Conservation (phyloP, 805 yeast species). For the Saccharomycopsis oosterbeekiorum region DNA sequence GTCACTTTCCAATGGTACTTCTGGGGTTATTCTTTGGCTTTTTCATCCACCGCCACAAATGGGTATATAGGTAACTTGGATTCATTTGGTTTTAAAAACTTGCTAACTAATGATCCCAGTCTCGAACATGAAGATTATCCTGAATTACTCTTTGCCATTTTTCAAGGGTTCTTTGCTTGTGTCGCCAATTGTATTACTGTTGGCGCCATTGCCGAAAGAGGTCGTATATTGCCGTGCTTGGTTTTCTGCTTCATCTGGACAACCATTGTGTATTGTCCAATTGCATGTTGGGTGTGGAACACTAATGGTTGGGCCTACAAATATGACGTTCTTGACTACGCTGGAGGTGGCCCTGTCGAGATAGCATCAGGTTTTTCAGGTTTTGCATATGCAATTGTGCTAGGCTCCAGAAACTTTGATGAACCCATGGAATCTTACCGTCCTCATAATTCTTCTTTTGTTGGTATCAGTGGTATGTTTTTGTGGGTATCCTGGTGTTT, state of each 20-base stretch:
- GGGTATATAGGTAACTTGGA: conserved; percentile 82
- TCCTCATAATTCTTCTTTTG: conserved; percentile 90
- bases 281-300: conserved; percentile 96
- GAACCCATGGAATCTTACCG: conserved; percentile 72
- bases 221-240: conserved; percentile 76
- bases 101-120: conserved; percentile 34
- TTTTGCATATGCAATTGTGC: conserved; percentile 68
- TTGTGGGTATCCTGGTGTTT: conserved; percentile 96
- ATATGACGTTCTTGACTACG: conserved; percentile 92
- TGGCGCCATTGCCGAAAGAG: conserved; percentile 91
- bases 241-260: conserved; percentile 81
- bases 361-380: conserved; percentile 88
- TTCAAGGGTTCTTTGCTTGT: conserved; percentile 84
- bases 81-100: conserved; percentile 70
- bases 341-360: conserved; percentile 98
- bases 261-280: conserved; percentile 85
- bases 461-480: conserved; percentile 77
- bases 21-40: conserved; percentile 96
- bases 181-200: conserved; percentile 88
- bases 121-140: conserved; percentile 43
- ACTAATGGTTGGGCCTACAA: conserved; percentile 85
- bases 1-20: conserved; percentile 90
- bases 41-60: conserved; percentile 68
- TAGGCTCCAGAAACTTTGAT: conserved; percentile 70
- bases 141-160: conserved; percentile 73